A percentile compares a stretch with the other conserved stretches of the same genome.
phyloP scores from a whole-genome alignment of 192 early-diverging fungal species.

The Funneliformis geosporum region DNA sequence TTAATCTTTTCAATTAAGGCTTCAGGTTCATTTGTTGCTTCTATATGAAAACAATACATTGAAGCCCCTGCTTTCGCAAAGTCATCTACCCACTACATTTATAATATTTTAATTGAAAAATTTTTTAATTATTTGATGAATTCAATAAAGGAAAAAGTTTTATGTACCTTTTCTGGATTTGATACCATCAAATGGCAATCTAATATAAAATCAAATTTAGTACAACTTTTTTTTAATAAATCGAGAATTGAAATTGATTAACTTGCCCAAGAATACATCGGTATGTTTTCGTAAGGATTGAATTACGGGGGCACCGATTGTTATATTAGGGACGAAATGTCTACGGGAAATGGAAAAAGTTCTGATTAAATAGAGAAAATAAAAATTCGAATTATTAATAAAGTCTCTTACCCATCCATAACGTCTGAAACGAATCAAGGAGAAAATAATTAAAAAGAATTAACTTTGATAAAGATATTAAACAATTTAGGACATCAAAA shows the following conservation, averaged over 20 bases:
- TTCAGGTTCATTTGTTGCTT: conserved; percentile 75
- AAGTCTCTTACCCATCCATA: conserved; percentile 79
- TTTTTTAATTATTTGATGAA: neutral
- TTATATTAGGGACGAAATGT: conserved; percentile 97
- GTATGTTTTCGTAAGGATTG: conserved; percentile 83
- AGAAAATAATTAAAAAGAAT: conserved; percentile 8
- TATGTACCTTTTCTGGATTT: conserved; percentile 43
- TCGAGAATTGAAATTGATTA: conserved; percentile 9
- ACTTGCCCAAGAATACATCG: conserved; percentile 80
- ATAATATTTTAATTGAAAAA: conserved; percentile 3
- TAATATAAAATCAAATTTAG: conserved; percentile 7
- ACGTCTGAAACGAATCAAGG: conserved; percentile 60
- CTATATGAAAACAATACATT: conserved; percentile 90
- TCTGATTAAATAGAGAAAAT: neutral
- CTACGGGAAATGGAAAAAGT: conserved; percentile 43
- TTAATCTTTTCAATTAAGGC: conserved; percentile 83
- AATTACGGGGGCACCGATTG: conserved; percentile 92
- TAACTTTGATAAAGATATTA: neutral
- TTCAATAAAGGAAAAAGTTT: neutral
- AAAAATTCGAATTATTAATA: neutral
- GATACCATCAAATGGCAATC: conserved; percentile 69
- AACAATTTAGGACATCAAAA: neutral
- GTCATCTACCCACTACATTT: conserved; percentile 84
- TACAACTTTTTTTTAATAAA: neutral
- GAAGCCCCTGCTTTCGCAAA: conserved; percentile 88